Percentiles rank a stretch among this genome's conserved stretches.
Evolutionary conservation across 202 grass and related monocot genomes (phyloP).

Genomic region (Alloteropsis angusta): DNA sequence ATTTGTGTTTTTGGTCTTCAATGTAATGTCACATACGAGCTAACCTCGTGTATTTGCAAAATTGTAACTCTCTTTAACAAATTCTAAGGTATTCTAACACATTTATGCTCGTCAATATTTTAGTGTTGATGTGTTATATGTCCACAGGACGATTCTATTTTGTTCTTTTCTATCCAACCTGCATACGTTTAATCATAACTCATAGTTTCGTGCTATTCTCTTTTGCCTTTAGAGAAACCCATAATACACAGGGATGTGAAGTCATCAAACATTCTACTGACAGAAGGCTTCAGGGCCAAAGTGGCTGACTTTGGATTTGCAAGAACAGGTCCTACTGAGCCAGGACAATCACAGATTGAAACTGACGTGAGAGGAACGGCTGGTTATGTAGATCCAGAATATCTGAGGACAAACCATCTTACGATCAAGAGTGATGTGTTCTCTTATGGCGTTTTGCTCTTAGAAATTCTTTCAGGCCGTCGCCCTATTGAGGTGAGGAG

Average conservation of each 20-base stretch:
- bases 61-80: not conserved
- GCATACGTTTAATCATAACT: not conserved
- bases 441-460: conserved; percentile 87
- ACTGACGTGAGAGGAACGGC: conserved; percentile 81
- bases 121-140: not conserved
- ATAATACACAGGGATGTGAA: conserved; percentile 98
- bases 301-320: conserved; percentile 94
- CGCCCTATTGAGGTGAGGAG: conserved; percentile 68
- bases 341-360: conserved; percentile 69
- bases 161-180: not conserved
- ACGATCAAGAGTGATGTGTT: conserved; percentile 91
- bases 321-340: conserved; percentile 63
- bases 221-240: conserved; percentile 64
- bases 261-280: conserved; percentile 89
- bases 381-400: conserved; percentile 92
- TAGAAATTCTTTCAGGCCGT: conserved; percentile 91
- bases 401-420: conserved; percentile 66
- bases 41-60: not conserved
- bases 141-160: not conserved
- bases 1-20: not conserved
- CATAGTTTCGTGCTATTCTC: not conserved
- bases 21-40: not conserved
- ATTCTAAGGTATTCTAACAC: not conserved
- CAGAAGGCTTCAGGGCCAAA: conserved; percentile 74
- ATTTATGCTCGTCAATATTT: not conserved